phyloP scores from a whole-genome alignment of 345 rosid genomes.

The Eucalyptus shirleyi region DNA sequence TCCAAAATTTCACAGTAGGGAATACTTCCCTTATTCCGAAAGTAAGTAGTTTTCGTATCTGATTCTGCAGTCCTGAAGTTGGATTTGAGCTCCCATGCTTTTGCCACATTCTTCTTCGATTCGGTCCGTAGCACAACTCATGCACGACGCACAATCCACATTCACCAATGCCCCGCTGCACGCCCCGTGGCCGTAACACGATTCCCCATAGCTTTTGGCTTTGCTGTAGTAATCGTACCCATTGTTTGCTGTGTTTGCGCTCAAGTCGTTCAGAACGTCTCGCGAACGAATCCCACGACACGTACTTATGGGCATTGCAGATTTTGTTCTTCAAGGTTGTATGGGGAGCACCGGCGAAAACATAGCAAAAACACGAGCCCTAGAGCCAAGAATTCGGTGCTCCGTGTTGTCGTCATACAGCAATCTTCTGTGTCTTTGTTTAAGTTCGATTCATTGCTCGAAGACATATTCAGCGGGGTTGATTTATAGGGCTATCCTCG shows the following conservation, averaged over 20 bases:
- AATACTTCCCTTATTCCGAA: neutral
- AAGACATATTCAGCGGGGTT: neutral
- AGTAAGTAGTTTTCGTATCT: neutral
- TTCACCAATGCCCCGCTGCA: neutral
- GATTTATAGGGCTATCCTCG: neutral
- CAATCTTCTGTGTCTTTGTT: neutral
- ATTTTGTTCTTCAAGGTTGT: neutral
- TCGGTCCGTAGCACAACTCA: neutral
- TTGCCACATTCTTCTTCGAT: neutral
- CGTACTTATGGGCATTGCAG: neutral
- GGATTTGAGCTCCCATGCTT: neutral
- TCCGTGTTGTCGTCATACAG: neutral
- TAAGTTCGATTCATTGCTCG: neutral
- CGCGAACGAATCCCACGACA: neutral
- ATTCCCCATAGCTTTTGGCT: neutral
- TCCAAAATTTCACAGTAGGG: neutral
- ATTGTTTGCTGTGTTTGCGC: neutral
- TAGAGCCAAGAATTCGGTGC: neutral
- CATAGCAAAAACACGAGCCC: neutral
- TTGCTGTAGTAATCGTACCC: neutral
- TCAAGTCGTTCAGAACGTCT: neutral
- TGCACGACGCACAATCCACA: neutral
- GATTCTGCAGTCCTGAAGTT: neutral
- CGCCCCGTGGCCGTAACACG: neutral
- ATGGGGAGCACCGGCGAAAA: neutral